These are phyloP conservation scores for Euphorbia celastroides DNA, from an alignment of 441 rosid genomes.

Conservation along the genomic window DNA sequence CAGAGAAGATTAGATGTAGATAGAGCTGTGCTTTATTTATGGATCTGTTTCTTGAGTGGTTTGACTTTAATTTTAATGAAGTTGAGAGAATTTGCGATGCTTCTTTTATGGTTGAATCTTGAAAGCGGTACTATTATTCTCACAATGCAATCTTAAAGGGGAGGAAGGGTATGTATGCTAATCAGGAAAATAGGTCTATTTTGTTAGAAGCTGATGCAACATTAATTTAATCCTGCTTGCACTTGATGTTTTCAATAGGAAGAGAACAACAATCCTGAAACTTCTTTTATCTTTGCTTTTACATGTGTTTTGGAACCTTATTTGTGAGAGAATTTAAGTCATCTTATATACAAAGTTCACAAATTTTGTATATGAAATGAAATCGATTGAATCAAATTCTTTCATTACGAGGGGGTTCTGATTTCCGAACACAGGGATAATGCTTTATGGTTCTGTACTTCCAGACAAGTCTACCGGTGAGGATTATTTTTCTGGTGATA, in stretches of 20 bases:
- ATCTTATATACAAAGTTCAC: too few relatives aligned
- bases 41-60: not conserved
- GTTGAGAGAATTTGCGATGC: not conserved
- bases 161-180: not conserved
- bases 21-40: not conserved
- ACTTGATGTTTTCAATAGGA: not conserved
- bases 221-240: constrained; percentile 4
- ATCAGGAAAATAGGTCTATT: constrained; percentile 1
- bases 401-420: too few relatives aligned
- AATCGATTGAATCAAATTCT: too few relatives aligned
- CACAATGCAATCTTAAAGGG: not conserved
- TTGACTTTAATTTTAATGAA: not conserved
- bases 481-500: not conserved
- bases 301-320: too few relatives aligned
- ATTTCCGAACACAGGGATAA: too few relatives aligned
- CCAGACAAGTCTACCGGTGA: not conserved
- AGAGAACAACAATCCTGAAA: constrained; percentile 6
- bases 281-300: not conserved
- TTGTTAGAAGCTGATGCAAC: not conserved
- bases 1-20: not conserved
- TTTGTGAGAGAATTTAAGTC: too few relatives aligned
- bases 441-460: constrained; percentile 1
- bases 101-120: not conserved
- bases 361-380: too few relatives aligned
- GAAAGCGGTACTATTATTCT: not conserved